Evolutionary conservation across 2,329 filamentous ascomycete genomes (phyloP), one percentile per base, ranked within the genome.

Genomic region (Raffaelea arxii): DNA sequence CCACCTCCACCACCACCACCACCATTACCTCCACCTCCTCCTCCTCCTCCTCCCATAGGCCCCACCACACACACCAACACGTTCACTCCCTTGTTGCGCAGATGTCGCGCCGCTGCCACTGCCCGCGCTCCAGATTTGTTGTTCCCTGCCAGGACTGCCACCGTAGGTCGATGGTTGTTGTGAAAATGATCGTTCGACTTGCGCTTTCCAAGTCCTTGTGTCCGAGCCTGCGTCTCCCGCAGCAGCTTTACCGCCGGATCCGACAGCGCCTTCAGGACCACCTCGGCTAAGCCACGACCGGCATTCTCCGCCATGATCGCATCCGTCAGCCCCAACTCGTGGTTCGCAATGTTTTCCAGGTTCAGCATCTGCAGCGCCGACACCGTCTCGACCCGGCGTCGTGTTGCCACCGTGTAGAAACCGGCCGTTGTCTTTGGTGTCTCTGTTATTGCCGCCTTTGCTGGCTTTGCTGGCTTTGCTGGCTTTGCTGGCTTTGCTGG

Each of bases 301-400:
- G 90, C 86, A 59, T 91, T 96, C 59, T 97, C 92, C 1, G 87
- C 82, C 70, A 97, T 87, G 63, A 96, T 82, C 45, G 92, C 87
- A 60, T 94, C 88, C 0, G 83, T 86, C 41, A 97, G 72, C 5
- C 89, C 89, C 48, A 94, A 78, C 54, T 96, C 89, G 37, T 86
- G 84, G 49, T 89, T 83, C 0, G 90, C 89, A 47, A 94, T 86
- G 57, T 92, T 90, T 65, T 97, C 92, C 1, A 97, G 77, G 51
- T 92, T 91, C 24, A 94, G 77, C 78, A 96, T 92, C 59, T 94
- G 88, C 35, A 92, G 70, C 6, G 91, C 75, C 18, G 79, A 82
- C 25, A 84, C 77, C 5, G 77, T 70, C 55, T 83, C 79, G 24
- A 81, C 66, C 12, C 73, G 75, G 30, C 75, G 74, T 54, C 74